A percentile compares a stretch with the other conserved stretches of the same genome.
Evolutionary conservation across 23 red algal species (phyloP).

Genomic region (Agarophyton chilense): DNA sequence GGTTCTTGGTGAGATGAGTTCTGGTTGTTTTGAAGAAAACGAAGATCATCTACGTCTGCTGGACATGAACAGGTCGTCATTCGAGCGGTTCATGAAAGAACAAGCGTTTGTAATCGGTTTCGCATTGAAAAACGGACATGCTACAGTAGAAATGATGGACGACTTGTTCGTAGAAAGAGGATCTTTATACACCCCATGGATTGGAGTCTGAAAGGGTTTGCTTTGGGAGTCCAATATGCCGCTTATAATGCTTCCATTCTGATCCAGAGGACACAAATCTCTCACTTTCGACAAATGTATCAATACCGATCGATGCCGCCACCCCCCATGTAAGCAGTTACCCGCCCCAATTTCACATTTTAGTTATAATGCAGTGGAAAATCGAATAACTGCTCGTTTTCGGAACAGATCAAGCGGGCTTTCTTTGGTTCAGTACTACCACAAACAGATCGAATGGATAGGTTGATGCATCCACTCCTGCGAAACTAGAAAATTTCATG

Average conservation of each 20-base stretch:
- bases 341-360: too few species aligned
- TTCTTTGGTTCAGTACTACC: neutral
- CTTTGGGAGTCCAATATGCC: neutral
- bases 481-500: neutral
- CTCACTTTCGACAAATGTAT: neutral
- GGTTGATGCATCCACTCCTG: too few species aligned
- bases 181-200: neutral
- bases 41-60: neutral
- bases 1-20: neutral
- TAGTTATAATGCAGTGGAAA: too few species aligned
- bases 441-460: neutral
- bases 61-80: neutral
- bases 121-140: neutral
- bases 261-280: neutral
- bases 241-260: neutral
- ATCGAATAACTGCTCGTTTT: too few species aligned
- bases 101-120: neutral
- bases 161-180: neutral
- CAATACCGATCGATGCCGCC: too few species aligned
- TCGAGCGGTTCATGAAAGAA: neutral
- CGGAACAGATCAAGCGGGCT: neutral
- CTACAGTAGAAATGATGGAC: conserved; percentile 2
- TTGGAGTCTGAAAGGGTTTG: neutral
- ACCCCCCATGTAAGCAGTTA: too few species aligned
- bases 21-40: neutral